Evolutionary conservation across 2,329 filamentous ascomycete genomes (phyloP).

Genomic region (Macrophomina tecta): DNA sequence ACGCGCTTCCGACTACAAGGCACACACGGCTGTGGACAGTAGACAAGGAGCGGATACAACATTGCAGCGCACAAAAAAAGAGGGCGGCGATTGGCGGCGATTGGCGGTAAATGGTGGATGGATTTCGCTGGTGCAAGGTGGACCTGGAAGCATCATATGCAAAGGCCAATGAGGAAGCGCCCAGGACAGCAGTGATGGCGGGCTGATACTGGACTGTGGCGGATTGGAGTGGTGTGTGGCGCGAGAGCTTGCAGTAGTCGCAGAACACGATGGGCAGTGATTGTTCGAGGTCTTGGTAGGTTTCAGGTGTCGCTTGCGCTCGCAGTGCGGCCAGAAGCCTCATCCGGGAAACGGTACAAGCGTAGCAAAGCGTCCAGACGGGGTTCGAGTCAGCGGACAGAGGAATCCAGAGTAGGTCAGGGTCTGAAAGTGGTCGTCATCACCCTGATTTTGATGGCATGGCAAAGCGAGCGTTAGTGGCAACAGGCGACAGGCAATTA

Average conservation of each 20-base stretch:
- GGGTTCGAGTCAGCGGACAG: neutral
- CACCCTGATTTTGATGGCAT: neutral
- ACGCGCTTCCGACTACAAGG: neutral
- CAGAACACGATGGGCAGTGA: neutral
- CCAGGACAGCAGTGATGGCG: neutral
- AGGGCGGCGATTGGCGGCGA: neutral
- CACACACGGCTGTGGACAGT: no score
- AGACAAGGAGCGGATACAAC: neutral
- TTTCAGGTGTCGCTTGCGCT: neutral
- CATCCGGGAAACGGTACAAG: neutral
- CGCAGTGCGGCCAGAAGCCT: neutral
- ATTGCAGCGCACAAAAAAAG: neutral
- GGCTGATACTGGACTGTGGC: constrained; percentile 8
- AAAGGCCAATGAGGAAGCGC: constrained; percentile 3
- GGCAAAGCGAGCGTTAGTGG: neutral
- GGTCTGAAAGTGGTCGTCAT: neutral
- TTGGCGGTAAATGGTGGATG: neutral
- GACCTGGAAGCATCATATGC: neutral
- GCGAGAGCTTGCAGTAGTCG: constrained; percentile 8
- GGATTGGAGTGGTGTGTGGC: constrained; percentile 1
- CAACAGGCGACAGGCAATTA: neutral
- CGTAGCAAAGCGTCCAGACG: neutral
- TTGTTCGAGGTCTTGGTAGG: neutral
- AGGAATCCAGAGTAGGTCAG: neutral
- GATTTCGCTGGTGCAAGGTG: neutral